These are phyloP conservation scores for Lentinus polychrous DNA, from an alignment of 1,284 basidiomycete species.

Conservation along the genomic window DNA sequence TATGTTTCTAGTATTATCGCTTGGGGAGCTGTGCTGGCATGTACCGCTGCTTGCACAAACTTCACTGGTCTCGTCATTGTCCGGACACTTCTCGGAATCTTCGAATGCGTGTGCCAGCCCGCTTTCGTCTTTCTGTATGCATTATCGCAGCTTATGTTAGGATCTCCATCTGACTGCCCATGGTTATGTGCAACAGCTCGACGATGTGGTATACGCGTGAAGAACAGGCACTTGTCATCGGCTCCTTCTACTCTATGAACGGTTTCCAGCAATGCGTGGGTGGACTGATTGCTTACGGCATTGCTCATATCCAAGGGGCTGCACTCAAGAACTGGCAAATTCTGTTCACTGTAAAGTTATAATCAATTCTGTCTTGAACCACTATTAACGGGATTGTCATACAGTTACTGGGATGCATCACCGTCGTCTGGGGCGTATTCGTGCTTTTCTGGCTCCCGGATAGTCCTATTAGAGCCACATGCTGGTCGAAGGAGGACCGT, in stretches of 20 bases:
- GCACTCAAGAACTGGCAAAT: conserved; percentile 47
- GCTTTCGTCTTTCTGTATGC: conserved; percentile 33
- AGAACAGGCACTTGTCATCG: conserved; percentile 44
- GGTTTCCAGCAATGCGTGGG: conserved; percentile 49
- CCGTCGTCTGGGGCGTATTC: conserved; percentile 43
- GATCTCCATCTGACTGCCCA: not conserved
- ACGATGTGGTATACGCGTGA: conserved; percentile 49
- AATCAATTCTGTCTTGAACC: not conserved
- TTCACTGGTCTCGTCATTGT: conserved; percentile 40
- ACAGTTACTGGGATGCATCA: conserved; percentile 38
- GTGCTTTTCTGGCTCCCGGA: conserved; percentile 46
- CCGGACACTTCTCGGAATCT: conserved; percentile 41
- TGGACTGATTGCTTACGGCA: conserved; percentile 43
- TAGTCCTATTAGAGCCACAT: conserved; percentile 41
- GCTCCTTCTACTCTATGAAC: conserved; percentile 45
- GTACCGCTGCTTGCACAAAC: conserved; percentile 40
- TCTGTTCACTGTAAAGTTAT: conserved; percentile 34
- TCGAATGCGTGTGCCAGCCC: conserved; percentile 46
- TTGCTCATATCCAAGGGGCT: conserved; percentile 36
- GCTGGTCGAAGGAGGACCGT: conserved; percentile 41
- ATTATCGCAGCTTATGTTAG: not conserved
- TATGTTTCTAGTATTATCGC: conserved; percentile 29
- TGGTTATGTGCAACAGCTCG: conserved; percentile 23
- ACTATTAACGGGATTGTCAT: not conserved
- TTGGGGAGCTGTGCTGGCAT: conserved; percentile 44